Evolutionary conservation across 768 basidiomycete species (phyloP), one percentile per base, ranked within the genome.

Genomic region (Pholiota microspora): DNA sequence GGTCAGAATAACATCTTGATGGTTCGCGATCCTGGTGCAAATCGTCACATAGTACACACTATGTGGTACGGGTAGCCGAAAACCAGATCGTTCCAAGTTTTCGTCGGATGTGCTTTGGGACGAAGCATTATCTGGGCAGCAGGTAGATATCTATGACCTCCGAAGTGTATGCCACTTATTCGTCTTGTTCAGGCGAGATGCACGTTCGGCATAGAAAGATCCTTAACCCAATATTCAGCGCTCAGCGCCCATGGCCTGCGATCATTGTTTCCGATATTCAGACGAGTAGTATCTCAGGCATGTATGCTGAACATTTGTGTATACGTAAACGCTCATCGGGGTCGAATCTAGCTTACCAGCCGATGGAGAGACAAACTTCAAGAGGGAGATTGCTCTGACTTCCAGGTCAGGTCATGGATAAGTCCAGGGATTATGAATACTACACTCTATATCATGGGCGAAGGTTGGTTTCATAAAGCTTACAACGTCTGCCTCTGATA

Each of bases 321-420:
- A 15, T 7, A 15, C 13, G 13, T 32, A 12, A 3, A 15, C 7
- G 29, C 29, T 31, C 12, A 48, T 15, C 2, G 8, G n/a, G n/a
- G n/a, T n/a, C 7, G 16, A 10, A 9, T 27, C 10, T 7, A 50
- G 54, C n/a, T 55, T 1, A 51, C 54, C n/a, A n/a, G 28, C n/a
- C 54, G 51, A 50, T 55, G 54, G 54, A 55, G 36, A 51, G 54
- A 51, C 24, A 55, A 51, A 18, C 49, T 55, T 10, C 54, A 55
- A 27, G 54, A 50, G 24, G 49, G 50, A 8, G 55, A 56, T 31
- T 56, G 55, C 34, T 56, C 55, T 9, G 25, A 51, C 4, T 56
- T 56, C 45, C 55, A 56, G n/a, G 36, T 45, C 16, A n/a, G n/a
- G n/a, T 38, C 47, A 24, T 25, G 51, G 16, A 51, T 56, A 24